Percentiles rank a stretch among this genome's conserved stretches.
Conservation (phyloP, 768 basidiomycete species). For the Lyophyllum decastes region DNA sequence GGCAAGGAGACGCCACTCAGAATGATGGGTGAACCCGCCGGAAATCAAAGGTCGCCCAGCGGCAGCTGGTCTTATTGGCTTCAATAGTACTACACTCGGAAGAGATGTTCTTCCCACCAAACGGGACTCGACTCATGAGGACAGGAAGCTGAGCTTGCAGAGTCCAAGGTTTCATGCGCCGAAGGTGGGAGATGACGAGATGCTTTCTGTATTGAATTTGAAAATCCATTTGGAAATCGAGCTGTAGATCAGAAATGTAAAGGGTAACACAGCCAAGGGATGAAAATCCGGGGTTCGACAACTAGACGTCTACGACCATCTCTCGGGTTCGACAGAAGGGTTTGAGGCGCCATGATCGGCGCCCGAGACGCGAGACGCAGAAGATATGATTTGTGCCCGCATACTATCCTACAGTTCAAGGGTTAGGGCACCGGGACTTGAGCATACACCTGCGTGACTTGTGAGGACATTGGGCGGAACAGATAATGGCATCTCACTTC, state of each 20-base stretch:
- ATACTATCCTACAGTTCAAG: background rate
- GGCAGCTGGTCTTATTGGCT: too few relatives aligned
- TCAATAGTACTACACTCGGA: too few relatives aligned
- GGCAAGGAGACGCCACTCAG: background rate
- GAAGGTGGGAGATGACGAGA: background rate
- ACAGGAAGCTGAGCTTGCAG: too few relatives aligned
- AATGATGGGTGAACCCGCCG: background rate
- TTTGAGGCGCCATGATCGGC: background rate
- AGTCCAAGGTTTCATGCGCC: too few relatives aligned
- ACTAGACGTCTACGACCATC: background rate
- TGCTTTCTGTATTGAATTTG: background rate
- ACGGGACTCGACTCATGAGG: too few relatives aligned
- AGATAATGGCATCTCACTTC: background rate
- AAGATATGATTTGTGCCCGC: background rate
- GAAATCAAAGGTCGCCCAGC: too few relatives aligned
- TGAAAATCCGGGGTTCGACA: background rate
- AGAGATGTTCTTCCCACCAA: too few relatives aligned
- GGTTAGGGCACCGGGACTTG: background rate
- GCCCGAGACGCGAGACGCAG: background rate
- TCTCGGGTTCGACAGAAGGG: background rate
- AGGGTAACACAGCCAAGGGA: background rate
- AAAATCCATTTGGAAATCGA: background rate
- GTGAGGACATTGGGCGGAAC: background rate
- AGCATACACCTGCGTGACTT: background rate
- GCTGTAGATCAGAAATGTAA: background rate